phyloP scores from a whole-genome alignment of 2,329 filamentous ascomycete species.

The Myrmaecium sp. region DNA sequence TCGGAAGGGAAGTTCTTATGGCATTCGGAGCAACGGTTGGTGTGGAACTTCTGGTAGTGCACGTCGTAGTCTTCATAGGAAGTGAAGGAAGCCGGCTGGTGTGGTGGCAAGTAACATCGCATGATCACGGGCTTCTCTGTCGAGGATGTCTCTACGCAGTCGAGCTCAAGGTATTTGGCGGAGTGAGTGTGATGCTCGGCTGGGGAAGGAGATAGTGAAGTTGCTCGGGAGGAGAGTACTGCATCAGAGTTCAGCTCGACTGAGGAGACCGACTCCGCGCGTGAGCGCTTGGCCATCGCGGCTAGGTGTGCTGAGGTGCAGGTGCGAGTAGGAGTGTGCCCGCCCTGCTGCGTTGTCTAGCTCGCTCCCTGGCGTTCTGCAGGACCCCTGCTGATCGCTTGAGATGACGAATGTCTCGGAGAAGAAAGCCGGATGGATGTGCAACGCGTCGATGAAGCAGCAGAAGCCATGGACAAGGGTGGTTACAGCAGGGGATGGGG shows the following conservation, averaged over 20 bases:
- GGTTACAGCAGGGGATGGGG: too few relatives aligned
- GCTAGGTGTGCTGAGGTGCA: conserved; percentile 6
- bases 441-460: too few relatives aligned
- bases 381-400: too few relatives aligned
- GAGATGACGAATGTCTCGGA: too few relatives aligned
- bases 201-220: conserved; percentile 12
- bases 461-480: too few relatives aligned
- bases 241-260: conserved; percentile 1
- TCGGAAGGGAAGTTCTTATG: conserved; percentile 74
- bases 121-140: conserved; percentile 35
- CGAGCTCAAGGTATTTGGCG: conserved; percentile 38
- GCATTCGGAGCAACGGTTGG: conserved; percentile 74
- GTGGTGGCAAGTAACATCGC: conserved; percentile 68
- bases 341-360: too few relatives aligned
- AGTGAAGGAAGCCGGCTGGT: conserved; percentile 53
- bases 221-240: conserved; percentile 3
- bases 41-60: conserved; percentile 68
- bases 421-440: too few relatives aligned
- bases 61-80: conserved; percentile 70
- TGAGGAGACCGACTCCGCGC: conserved; percentile 31
- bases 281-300: conserved; percentile 44
- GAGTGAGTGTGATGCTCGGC: conserved; percentile 13
- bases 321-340: too few relatives aligned
- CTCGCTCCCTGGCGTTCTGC: too few relatives aligned
- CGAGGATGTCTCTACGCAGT: conserved; percentile 13